These are phyloP conservation scores for Forsythia suspensa DNA, from an alignment of 257 asterid genomes.

Conservation along the genomic window DNA sequence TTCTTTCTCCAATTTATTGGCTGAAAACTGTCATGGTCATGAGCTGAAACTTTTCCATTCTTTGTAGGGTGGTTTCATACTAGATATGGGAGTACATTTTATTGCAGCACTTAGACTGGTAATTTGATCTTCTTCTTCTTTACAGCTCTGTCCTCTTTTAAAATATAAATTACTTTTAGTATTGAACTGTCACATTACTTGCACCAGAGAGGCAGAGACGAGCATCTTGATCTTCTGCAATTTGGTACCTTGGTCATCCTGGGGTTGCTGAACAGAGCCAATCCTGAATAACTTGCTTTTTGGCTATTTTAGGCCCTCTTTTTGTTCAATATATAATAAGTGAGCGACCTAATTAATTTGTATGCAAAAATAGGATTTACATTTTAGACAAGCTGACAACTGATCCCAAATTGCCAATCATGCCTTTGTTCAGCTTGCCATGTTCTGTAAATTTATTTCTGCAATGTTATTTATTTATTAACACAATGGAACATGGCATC, in stretches of 20 bases:
- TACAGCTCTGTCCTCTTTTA: background rate
- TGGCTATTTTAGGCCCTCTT: background rate
- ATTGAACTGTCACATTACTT: background rate
- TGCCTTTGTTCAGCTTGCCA: background rate
- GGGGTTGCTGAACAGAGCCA: background rate
- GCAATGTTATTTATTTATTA: background rate
- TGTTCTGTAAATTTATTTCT: background rate
- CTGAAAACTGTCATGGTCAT: background rate
- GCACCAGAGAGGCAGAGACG: background rate
- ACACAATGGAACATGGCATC: background rate
- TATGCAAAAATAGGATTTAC: background rate
- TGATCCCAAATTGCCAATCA: background rate
- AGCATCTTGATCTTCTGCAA: background rate
- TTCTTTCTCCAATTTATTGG: background rate
- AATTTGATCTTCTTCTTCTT: conserved; percentile 14
- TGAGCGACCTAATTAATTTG: background rate
- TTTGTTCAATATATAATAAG: background rate
- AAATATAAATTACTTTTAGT: background rate
- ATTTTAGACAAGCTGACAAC: background rate
- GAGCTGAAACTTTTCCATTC: background rate
- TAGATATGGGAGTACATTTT: conserved; percentile 74
- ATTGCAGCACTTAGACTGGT: conserved; percentile 76
- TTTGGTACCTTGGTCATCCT: background rate
- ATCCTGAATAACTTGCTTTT: background rate
- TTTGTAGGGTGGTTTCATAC: conserved; percentile 73